Evolutionary conservation across 1,139 yeast species (phyloP), one percentile per base, ranked within the genome.

Genomic region (Taphrina pruni): DNA sequence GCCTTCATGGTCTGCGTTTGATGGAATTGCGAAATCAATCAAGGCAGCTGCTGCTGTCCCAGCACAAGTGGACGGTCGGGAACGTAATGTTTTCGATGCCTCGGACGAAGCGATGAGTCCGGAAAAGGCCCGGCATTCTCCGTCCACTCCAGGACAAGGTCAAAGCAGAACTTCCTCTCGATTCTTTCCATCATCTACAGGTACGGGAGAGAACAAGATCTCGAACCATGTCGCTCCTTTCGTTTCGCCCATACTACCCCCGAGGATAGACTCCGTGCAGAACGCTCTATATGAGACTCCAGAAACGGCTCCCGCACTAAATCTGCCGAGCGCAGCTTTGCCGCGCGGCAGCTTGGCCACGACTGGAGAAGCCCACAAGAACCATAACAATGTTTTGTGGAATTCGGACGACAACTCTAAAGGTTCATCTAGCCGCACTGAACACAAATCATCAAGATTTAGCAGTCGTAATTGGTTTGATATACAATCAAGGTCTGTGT

Each of bases 81-180:
- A 56, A 20, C 39, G 39, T 20, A 55, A 55, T 55, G 60, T 55
- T 11, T 55, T 55, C 21, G 60, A 56, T 35, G 50, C 60, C 7
- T 3, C 60, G 36, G 60, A 58, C 26, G 62, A 46, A 14, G 32
- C 46, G 14, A 35, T 46, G 1, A 7, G 54, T 26, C 62, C 62
- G 6, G 62, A 58, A n/a, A 38, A 39, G 17, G 6, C 20, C 11
- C 20, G 62, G 39, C 67, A 64, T 7, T 64, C 67, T 12, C 67
- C 67, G 2, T 38, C 54, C 14, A 50, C 54, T 6, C 60, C 52
- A 8, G 67, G 67, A 11, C 55, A 56, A 20, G 39, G 54, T 4
- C 67, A 64, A 26, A 64, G 45, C 17, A 46, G 67, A 38, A 64
- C 67, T 5, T 64, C 67, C 3, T 64, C 67, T 7, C 52, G 67